Conservation (phyloP, 768 basidiomycete species). For the Chlorophyllum brunneum region DNA sequence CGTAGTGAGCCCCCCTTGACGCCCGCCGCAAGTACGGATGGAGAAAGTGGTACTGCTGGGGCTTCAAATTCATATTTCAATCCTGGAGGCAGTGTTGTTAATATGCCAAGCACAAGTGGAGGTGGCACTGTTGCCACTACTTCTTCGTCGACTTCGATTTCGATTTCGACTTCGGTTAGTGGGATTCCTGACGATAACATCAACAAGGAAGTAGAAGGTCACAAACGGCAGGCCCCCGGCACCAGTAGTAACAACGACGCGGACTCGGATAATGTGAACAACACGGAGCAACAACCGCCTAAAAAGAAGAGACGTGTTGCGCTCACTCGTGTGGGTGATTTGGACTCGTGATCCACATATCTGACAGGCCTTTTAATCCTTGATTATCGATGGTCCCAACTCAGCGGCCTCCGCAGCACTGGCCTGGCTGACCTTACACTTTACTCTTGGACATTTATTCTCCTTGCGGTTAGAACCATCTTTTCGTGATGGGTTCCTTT, state of each 20-base stretch:
- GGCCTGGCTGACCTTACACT: too few species aligned
- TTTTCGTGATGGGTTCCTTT: too few species aligned
- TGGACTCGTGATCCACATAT: constrained; percentile 34
- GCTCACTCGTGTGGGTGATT: constrained; percentile 64
- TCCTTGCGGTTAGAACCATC: neutral
- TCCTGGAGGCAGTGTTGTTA: neutral
- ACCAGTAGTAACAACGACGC: neutral
- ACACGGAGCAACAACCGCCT: constrained; percentile 52
- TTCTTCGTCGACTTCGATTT: constrained; percentile 21
- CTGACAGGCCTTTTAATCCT: too few species aligned
- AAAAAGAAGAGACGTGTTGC: constrained; percentile 87
- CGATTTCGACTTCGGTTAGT: neutral
- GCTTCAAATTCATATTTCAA: constrained; percentile 13
- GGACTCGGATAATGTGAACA: constrained; percentile 22
- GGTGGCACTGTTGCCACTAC: constrained; percentile 10
- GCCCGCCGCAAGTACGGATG: constrained; percentile 46
- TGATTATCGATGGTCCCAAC: too few species aligned
- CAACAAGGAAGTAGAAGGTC: constrained; percentile 1
- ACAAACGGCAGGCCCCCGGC: constrained; percentile 20
- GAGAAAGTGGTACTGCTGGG: constrained; percentile 23
- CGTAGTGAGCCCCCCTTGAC: constrained; percentile 43
- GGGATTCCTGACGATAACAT: neutral
- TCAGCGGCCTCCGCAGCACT: too few species aligned
- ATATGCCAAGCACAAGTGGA: neutral
- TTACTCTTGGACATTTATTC: neutral